These are phyloP conservation scores for Neoboletus subvelutipes DNA, from an alignment of 768 basidiomycete genomes.

Conservation along the genomic window DNA sequence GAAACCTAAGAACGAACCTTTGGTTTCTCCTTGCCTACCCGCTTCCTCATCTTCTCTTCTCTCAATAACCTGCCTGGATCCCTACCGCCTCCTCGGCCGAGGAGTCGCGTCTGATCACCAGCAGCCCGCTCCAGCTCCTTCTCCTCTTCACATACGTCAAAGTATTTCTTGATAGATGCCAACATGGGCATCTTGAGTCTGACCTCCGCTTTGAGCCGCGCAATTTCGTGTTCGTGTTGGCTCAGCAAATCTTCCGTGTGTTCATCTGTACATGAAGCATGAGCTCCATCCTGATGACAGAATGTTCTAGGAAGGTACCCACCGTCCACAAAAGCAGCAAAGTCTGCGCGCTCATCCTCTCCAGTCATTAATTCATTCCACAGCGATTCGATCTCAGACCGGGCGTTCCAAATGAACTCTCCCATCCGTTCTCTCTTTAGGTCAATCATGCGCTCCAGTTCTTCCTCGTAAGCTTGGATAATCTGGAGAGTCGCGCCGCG, in stretches of 20 bases:
- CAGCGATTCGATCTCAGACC: conserved; percentile 74
- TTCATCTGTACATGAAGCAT: conserved; percentile 54
- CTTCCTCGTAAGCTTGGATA: conserved; percentile 82
- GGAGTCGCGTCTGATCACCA: conserved; percentile 76
- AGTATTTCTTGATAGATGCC: conserved; percentile 79
- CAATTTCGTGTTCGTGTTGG: conserved; percentile 84
- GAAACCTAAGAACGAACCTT: conserved; percentile 48
- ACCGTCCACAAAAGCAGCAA: conserved; percentile 85
- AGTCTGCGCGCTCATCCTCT: conserved; percentile 77
- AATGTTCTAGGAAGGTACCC: conserved; percentile 19
- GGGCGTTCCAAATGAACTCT: conserved; percentile 76
- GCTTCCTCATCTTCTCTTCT: conserved; percentile 97
- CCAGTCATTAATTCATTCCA: conserved; percentile 89
- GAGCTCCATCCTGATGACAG: background rate
- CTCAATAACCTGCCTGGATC: conserved; percentile 84
- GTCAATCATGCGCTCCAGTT: conserved; percentile 87
- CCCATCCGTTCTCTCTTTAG: conserved; percentile 87
- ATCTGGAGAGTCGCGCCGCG: conserved; percentile 78
- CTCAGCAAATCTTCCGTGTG: conserved; percentile 85
- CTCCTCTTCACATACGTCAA: conserved; percentile 87
- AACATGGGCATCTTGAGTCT: conserved; percentile 75
- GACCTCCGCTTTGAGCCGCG: conserved; percentile 79
- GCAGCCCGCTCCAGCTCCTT: conserved; percentile 82
- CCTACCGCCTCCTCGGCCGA: conserved; percentile 70
- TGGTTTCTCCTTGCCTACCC: conserved; percentile 90